Evolutionary conservation across 306 rosid species (phyloP).

Genomic region (Cotoneaster glaucophyllus): DNA sequence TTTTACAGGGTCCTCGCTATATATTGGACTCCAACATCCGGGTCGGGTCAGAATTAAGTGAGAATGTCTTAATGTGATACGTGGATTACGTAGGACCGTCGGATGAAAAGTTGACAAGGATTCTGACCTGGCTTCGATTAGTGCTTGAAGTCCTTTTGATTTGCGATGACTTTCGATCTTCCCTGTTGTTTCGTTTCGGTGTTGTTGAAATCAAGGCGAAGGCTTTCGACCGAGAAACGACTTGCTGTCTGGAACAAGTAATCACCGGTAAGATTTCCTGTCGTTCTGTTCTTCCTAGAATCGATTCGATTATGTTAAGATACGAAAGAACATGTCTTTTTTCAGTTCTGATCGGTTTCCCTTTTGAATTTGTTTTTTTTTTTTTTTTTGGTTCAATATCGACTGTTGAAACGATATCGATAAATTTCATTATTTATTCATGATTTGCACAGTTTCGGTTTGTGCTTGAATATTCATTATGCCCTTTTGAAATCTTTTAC

Average conservation of each 20-base stretch:
- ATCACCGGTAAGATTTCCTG: not conserved
- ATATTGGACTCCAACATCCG: not conserved
- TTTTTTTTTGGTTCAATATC: not conserved
- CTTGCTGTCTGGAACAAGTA: not conserved
- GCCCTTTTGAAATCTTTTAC: not conserved
- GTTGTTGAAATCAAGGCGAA: not conserved
- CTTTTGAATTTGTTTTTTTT: not conserved
- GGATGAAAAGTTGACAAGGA: not conserved
- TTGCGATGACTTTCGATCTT: not conserved
- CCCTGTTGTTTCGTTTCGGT: not conserved
- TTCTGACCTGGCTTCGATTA: not conserved
- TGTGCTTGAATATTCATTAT: not conserved
- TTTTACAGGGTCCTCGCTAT: constrained; percentile 22
- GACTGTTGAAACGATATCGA: no score
- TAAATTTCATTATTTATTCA: not conserved
- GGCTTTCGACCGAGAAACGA: not conserved
- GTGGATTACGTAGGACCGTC: not conserved
- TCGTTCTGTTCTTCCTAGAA: not conserved
- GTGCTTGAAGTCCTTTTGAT: not conserved
- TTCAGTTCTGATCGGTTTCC: not conserved
- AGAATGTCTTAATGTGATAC: not conserved
- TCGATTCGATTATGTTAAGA: not conserved
- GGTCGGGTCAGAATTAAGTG: not conserved
- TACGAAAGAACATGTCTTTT: not conserved
- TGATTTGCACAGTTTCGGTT: not conserved